Evolutionary conservation across 352 stramenopile genomes (phyloP).

Genomic region (Phytophthora pseudosyringae): DNA sequence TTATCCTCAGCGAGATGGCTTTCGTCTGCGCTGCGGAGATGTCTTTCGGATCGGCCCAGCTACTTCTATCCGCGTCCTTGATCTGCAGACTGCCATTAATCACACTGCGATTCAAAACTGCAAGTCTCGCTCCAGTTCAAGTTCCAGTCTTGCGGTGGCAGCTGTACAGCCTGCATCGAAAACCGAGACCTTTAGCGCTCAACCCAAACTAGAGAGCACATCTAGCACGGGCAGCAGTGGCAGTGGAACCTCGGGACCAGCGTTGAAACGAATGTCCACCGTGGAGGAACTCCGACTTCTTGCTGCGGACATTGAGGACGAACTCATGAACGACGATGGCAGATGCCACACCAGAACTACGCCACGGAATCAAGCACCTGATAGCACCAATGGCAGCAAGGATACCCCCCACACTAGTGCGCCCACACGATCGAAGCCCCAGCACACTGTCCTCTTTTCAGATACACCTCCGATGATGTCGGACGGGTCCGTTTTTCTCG

Average conservation of each 20-base stretch:
- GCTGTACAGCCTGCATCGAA: slow-evolving; percentile 5
- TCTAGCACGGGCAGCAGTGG: slow-evolving; percentile 8
- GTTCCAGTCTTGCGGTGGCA: slow-evolving; percentile 5
- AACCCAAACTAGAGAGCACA: slow-evolving; percentile 12
- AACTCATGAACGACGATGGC: slow-evolving; percentile 17
- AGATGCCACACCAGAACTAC: slow-evolving; percentile 6
- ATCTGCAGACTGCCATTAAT: slow-evolving; percentile 27
- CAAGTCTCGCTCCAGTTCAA: slow-evolving; percentile 7
- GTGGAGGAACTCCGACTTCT: slow-evolving; percentile 31
- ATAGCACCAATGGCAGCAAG: neutral
- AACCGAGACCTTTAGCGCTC: neutral
- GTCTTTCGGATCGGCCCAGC: slow-evolving; percentile 52
- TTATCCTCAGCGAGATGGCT: slow-evolving; percentile 73
- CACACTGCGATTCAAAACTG: neutral
- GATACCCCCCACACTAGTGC: neutral
- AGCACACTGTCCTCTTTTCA: slow-evolving; percentile 37
- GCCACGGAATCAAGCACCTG: neutral
- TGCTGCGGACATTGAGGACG: slow-evolving; percentile 34
- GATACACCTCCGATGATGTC: slow-evolving; percentile 32
- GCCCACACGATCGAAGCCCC: neutral
- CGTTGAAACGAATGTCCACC: slow-evolving; percentile 26
- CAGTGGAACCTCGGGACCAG: neutral
- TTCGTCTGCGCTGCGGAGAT: slow-evolving; percentile 59
- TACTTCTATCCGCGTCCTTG: slow-evolving; percentile 44
- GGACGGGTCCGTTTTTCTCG: slow-evolving; percentile 44